Evolutionary conservation across 495 filamentous ascomycete species (phyloP).

Genomic region (Trichoderma orchidacearum): DNA sequence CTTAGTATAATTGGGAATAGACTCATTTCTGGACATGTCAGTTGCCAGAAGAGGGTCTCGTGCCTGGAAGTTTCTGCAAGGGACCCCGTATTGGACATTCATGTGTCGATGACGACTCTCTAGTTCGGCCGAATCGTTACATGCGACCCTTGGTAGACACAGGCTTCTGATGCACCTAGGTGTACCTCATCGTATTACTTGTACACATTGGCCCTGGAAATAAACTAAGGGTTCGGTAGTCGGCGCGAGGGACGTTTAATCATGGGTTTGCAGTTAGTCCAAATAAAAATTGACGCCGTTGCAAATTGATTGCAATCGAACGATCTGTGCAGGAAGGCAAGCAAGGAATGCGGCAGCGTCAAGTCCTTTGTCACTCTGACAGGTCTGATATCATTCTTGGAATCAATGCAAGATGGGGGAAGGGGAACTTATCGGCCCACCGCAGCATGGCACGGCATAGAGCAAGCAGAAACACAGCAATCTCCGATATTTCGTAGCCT

Average conservation of each 20-base stretch:
- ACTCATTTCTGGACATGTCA: background rate
- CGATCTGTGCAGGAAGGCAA: background rate
- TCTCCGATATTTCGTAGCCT: background rate
- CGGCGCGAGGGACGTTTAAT: background rate
- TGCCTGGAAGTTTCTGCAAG: background rate
- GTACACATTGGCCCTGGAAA: too few relatives aligned
- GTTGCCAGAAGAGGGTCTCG: background rate
- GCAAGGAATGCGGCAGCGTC: background rate
- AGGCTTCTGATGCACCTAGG: too few relatives aligned
- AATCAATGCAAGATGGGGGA: background rate
- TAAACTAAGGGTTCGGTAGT: background rate
- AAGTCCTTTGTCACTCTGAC: background rate
- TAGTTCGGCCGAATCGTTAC: background rate
- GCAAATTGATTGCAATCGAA: background rate
- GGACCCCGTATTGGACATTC: background rate
- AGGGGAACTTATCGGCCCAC: background rate
- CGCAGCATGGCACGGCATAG: background rate
- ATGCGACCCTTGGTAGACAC: background rate
- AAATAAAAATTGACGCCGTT: background rate
- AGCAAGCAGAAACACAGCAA: background rate
- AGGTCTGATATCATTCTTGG: background rate
- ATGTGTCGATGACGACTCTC: background rate
- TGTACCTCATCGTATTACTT: too few relatives aligned
- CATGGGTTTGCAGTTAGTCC: background rate
- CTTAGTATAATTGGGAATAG: background rate